Evolutionary conservation across 768 basidiomycete genomes (phyloP), one percentile per base, ranked within the genome.

Genomic region (Termitomyces sp.): DNA sequence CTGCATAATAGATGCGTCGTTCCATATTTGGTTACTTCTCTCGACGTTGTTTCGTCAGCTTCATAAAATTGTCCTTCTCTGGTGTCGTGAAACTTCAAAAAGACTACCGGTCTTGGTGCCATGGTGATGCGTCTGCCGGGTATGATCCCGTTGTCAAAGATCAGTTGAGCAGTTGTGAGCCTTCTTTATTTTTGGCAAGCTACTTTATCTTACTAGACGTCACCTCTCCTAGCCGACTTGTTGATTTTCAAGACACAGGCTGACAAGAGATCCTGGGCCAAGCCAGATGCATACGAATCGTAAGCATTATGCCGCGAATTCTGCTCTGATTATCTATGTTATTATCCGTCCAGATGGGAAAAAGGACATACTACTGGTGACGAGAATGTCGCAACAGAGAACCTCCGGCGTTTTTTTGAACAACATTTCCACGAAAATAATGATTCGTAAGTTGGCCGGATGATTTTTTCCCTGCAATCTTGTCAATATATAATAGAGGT

Each of bases 1-100:
- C 34, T 39, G 32, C 33, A 46, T 53, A 93, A 46, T 53, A 93
- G 91, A 78, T 77, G 53, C 84, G 88, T 27, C 85, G 89, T 20
- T 93, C 92, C 2, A 72, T 90, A 22, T 89, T 93, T 68, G 93
- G 91, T 2, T 90, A 84, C 64, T 93, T 93, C 66, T 85, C 82
- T 63, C 87, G 91, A 47, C 80, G 92, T 40, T 91, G 88, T 67
- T 86, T 81, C 59, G 79, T 91, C 49, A 86, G 81, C 64, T 93
- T 87, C 70, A 67, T 82, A 64, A 93, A 93, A 67, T 75, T 94
- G 3, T 89, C 91, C 0, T 92, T 87, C 62, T 78, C 80, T 47
- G 90, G 87, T 12, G 77, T 88, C n/a, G 76, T 80, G 51, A 82
- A 83, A 62, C 77, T 93, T 36, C 84, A 85, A 62, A 71, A 74